Percentiles rank a stretch among this genome's conserved stretches.
phyloP scores from a whole-genome alignment of 345 rosid genomes.

The Cardamine occulta region DNA sequence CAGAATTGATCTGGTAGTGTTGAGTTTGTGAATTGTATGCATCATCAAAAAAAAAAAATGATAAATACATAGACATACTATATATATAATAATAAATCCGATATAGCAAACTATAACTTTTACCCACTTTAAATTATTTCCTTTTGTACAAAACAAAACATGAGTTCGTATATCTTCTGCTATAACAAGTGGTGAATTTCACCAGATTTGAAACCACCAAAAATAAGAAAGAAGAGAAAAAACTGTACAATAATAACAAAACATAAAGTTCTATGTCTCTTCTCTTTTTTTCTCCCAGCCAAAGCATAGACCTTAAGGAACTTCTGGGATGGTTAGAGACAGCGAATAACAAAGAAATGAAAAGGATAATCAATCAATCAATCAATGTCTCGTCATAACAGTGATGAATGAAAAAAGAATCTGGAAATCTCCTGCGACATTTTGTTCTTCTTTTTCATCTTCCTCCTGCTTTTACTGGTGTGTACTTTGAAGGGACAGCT shows the following conservation, averaged over 20 bases:
- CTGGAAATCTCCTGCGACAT: slow-evolving; percentile 20
- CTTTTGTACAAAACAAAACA: slow-evolving; percentile 35
- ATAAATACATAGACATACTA: neutral
- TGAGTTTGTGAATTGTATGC: neutral
- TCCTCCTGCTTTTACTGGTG: slow-evolving; percentile 2
- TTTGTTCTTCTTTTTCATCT: slow-evolving; percentile 9
- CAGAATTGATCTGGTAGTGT: neutral
- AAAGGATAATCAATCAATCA: slow-evolving; percentile 17
- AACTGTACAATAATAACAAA: slow-evolving; percentile 36
- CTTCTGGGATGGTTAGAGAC: slow-evolving; percentile 21
- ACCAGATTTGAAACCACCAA: slow-evolving; percentile 22
- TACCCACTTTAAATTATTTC: slow-evolving; percentile 1
- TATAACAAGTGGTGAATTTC: slow-evolving; percentile 26
- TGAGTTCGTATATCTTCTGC: slow-evolving; percentile 1
- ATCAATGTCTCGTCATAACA: slow-evolving; percentile 3
- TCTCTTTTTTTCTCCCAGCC: slow-evolving; percentile 16
- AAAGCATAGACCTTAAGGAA: slow-evolving; percentile 3
- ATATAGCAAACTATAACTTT: slow-evolving; percentile 17
- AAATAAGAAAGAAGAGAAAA: slow-evolving; percentile 13
- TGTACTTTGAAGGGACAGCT: slow-evolving; percentile 14
- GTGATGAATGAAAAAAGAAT: slow-evolving; percentile 13
- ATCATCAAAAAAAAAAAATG: neutral
- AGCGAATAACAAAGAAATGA: slow-evolving; percentile 17
- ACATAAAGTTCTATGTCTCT: slow-evolving; percentile 9
- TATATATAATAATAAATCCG: slow-evolving; percentile 5